Percentiles rank a stretch among this genome's conserved stretches.
Evolutionary conservation across 768 basidiomycete genomes (phyloP).

Genomic region (Psilocybe sp.): DNA sequence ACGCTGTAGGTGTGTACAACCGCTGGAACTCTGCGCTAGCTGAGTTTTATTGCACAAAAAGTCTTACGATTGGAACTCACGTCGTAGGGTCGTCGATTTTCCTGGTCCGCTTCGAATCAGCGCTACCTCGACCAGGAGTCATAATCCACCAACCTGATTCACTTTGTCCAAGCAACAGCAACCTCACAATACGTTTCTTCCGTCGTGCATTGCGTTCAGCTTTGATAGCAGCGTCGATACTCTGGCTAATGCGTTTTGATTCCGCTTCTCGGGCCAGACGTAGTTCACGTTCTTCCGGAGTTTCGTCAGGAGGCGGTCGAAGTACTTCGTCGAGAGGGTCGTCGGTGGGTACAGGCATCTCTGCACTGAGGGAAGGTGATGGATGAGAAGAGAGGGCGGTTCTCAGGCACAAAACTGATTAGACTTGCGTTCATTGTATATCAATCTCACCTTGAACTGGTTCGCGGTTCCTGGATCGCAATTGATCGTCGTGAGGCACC

Average conservation of each 20-base stretch:
- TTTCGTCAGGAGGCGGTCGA: slow-evolving; percentile 65
- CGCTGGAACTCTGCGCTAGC: slow-evolving; percentile 66
- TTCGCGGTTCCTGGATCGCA: slow-evolving; percentile 15
- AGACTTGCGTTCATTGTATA: slow-evolving; percentile 18
- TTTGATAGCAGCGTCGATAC: slow-evolving; percentile 75
- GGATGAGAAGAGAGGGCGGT: slow-evolving; percentile 16
- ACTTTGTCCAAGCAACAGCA: slow-evolving; percentile 78
- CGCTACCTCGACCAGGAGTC: not conserved
- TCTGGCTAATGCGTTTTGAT: slow-evolving; percentile 59
- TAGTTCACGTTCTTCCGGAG: slow-evolving; percentile 50
- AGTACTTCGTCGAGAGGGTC: slow-evolving; percentile 70
- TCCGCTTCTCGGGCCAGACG: slow-evolving; percentile 64
- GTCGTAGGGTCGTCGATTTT: slow-evolving; percentile 79
- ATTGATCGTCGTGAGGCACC: not conserved
- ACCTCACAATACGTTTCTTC: slow-evolving; percentile 69
- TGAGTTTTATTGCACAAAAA: not conserved
- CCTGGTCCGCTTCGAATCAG: slow-evolving; percentile 36
- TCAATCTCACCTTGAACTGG: slow-evolving; percentile 13
- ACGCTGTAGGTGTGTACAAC: slow-evolving; percentile 71
- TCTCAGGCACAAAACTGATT: slow-evolving; percentile 21
- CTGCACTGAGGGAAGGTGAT: slow-evolving; percentile 12
- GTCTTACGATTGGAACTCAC: slow-evolving; percentile 40
- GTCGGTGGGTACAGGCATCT: slow-evolving; percentile 36
- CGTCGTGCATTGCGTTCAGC: slow-evolving; percentile 57
- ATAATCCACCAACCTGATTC: slow-evolving; percentile 60